A percentile compares a stretch with the other conserved stretches of the same genome.
phyloP scores from a whole-genome alignment of 768 basidiomycete genomes.

The Termitomyces sp. region DNA sequence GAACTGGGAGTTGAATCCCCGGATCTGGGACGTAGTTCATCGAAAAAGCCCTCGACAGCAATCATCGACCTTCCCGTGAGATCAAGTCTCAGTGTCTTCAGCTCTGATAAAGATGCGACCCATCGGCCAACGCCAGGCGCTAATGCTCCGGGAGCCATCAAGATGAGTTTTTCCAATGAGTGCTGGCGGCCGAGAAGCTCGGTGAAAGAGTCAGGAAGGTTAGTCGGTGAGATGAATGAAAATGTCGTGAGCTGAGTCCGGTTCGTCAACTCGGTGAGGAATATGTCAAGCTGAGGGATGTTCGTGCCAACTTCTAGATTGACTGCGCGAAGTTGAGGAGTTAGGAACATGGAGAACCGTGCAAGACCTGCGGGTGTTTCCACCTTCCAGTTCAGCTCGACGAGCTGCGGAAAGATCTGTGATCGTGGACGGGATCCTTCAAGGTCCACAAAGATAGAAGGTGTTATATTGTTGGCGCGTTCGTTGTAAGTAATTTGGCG shows the following conservation, averaged over 20 bases:
- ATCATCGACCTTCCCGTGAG: constrained; percentile 61
- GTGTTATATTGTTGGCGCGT: constrained; percentile 52
- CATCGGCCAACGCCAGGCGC: constrained; percentile 68
- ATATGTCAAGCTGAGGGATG: constrained; percentile 52
- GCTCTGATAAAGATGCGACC: constrained; percentile 56
- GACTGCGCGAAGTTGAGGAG: constrained; percentile 53
- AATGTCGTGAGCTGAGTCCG: constrained; percentile 61
- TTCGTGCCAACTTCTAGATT: constrained; percentile 58
- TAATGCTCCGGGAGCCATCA: constrained; percentile 73
- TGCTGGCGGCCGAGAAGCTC: constrained; percentile 57
- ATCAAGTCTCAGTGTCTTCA: constrained; percentile 65
- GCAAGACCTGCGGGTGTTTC: constrained; percentile 64
- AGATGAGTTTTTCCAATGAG: constrained; percentile 51
- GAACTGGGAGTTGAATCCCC: constrained; percentile 70
- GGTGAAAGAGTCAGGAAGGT: constrained; percentile 66
- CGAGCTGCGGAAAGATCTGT: constrained; percentile 65
- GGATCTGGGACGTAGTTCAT: constrained; percentile 56
- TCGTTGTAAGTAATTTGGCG: constrained; percentile 68
- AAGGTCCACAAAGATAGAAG: constrained; percentile 62
- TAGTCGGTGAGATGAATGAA: constrained; percentile 64
- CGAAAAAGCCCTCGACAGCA: constrained; percentile 79
- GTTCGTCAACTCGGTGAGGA: constrained; percentile 60
- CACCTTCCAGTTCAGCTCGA: constrained; percentile 66
- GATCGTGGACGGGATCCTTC: constrained; percentile 57
- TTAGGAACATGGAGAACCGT: constrained; percentile 59